Conservation (phyloP, 176 grass and related monocot species). For the Microstegium vimineum region DNA sequence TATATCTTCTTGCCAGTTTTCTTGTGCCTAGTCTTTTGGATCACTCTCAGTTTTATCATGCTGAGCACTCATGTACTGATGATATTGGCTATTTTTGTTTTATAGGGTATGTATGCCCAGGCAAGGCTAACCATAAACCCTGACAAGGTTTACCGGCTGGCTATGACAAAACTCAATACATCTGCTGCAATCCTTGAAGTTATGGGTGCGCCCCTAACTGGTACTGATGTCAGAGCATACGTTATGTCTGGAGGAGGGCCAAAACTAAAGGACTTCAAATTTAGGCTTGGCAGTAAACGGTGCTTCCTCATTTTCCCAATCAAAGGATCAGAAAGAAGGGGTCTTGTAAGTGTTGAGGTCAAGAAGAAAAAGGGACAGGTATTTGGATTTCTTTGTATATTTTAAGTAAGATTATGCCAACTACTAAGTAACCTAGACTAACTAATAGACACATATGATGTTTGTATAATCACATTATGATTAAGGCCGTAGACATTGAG, state of each 20-base stretch:
- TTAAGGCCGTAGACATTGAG: not conserved
- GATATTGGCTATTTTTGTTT: conserved; percentile 6
- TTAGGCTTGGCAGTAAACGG: conserved; percentile 63
- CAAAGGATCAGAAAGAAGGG: conserved; percentile 90
- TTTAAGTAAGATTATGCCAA: not conserved
- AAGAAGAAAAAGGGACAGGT: conserved; percentile 98
- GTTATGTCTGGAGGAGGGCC: conserved; percentile 84
- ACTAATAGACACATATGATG: not conserved
- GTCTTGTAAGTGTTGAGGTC: conserved; percentile 87
- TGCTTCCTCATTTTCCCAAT: conserved; percentile 97
- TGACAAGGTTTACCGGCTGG: conserved; percentile 87
- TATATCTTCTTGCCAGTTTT: not conserved
- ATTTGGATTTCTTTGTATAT: conserved; percentile 26
- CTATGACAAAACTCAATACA: conserved; percentile 91
- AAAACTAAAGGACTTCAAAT: conserved; percentile 86
- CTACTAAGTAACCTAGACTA: not conserved
- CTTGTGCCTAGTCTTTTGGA: not conserved
- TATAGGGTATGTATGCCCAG: conserved; percentile 66
- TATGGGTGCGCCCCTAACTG: conserved; percentile 88
- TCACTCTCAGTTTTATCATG: not conserved
- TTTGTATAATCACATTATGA: not conserved
- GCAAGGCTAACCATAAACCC: conserved; percentile 84
- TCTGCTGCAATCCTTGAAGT: conserved; percentile 88
- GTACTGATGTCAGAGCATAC: conserved; percentile 84
- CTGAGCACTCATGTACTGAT: not conserved